Evolutionary conservation across 2,329 filamentous ascomycete species (phyloP), one percentile per base, ranked within the genome.

Genomic region (Aschersonia sp.): DNA sequence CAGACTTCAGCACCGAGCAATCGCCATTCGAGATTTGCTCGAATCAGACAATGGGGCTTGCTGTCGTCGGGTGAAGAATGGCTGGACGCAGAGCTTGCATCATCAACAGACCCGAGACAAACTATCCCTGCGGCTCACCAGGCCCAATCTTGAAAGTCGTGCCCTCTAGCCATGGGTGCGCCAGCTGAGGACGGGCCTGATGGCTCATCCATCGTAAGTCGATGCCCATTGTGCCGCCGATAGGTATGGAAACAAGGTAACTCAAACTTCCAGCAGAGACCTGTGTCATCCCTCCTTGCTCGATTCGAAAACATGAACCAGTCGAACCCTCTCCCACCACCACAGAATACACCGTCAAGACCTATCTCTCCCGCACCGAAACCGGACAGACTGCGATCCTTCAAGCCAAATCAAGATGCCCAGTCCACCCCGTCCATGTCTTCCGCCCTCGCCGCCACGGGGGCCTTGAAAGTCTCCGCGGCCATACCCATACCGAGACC

Each of bases 231-330:
- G 14, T 31, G 9, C 4, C 31, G 30, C 9, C 29, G 5, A 40
- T 40, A 22, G 6, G 14, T 4, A 10, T 30, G 35, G n/a, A 14
- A n/a, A 14, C 32, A 12, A 3, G 14, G 9, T 31, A 8, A 41
- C 42, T 39, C 44, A 14, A 14, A 29, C 9, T 8, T 40, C 29
- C 41, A 42, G 6, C 53, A 87, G 83, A 86, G 81, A 68, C 85
- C 87, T 30, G 85, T 92, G 46, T 92, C 86, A 46, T 89, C 85
- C 46, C 71, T 92, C 51, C 76, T 82, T 52, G 86, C 84, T 53
- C 81, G 85, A 57, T 92, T 90, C 62, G 86, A 92, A 69, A 87
- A 83, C 60, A 79, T 90, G 55, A 59, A 57, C 51, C 57, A 55
- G 47, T 50, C 52, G 46, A 33, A 52, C 4, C 42, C 53, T 51